These are phyloP conservation scores for Forsythia suspensa DNA, from an alignment of 257 asterid species.

Conservation along the genomic window DNA sequence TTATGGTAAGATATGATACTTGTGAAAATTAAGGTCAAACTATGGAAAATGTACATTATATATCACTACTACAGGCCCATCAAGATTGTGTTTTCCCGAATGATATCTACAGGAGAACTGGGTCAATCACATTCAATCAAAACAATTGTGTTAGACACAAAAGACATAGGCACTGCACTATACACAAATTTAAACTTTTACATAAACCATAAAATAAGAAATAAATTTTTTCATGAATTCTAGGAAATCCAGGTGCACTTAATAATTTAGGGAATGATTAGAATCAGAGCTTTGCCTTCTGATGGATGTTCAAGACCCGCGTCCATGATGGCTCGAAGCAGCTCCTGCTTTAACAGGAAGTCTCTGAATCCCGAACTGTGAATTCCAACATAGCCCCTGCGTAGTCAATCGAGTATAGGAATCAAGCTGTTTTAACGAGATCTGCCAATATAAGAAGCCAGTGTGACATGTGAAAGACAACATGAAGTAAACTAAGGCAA, in stretches of 20 bases:
- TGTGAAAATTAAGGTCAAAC: neutral
- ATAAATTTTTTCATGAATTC: neutral
- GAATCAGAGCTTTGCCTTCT: constrained; percentile 27
- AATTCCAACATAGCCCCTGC: constrained; percentile 47
- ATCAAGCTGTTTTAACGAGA: neutral
- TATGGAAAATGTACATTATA: neutral
- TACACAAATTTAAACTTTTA: neutral
- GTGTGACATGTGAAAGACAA: neutral
- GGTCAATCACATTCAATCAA: neutral
- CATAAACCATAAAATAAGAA: neutral
- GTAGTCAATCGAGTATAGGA: constrained; percentile 2
- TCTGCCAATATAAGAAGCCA: neutral
- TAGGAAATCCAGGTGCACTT: neutral
- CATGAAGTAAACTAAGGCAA: neutral
- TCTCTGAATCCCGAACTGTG: constrained; percentile 54
- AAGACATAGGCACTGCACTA: neutral
- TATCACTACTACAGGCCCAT: neutral
- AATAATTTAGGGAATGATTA: neutral
- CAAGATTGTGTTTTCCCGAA: neutral
- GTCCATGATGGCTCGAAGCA: constrained; percentile 47
- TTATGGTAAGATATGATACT: neutral
- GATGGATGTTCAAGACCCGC: constrained; percentile 54
- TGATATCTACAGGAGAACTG: neutral
- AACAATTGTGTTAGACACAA: neutral
- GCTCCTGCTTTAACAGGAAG: constrained; percentile 47